Percentiles rank a stretch among this genome's conserved stretches.
These are phyloP conservation scores for Inga leiocalycina DNA, from an alignment of 306 rosid genomes.

Conservation along the genomic window DNA sequence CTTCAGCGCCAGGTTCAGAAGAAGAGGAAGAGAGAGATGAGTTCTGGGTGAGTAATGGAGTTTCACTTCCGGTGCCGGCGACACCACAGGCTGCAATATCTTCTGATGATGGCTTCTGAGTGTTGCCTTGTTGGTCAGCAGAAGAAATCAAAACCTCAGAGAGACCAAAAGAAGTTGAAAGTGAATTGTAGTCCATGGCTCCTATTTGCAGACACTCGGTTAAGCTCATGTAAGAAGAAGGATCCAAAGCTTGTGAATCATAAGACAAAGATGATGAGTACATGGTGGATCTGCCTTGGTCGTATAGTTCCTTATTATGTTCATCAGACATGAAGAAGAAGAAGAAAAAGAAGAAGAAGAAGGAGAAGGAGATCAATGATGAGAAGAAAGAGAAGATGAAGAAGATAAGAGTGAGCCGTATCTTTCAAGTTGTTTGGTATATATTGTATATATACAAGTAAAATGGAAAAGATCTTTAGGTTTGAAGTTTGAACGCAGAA, in stretches of 20 bases:
- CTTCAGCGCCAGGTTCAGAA: conserved; percentile 72
- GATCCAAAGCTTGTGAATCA: conserved; percentile 50
- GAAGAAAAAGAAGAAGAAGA: neutral
- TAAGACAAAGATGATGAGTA: conserved; percentile 41
- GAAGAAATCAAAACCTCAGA: conserved; percentile 50
- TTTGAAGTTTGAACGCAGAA: conserved; percentile 50
- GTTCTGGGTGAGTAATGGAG: conserved; percentile 53
- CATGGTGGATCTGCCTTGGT: conserved; percentile 48
- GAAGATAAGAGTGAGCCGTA: conserved; percentile 31
- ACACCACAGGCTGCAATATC: conserved; percentile 26
- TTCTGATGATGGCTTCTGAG: conserved; percentile 32
- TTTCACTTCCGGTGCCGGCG: conserved; percentile 32
- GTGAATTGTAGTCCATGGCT: conserved; percentile 61
- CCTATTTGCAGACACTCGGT: conserved; percentile 60
- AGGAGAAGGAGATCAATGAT: neutral
- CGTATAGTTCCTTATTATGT: conserved; percentile 47
- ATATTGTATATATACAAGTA: conserved; percentile 25
- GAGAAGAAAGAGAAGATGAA: neutral
- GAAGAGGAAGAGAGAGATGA: conserved; percentile 76
- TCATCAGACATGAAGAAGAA: conserved; percentile 67
- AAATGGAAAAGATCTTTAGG: conserved; percentile 48
- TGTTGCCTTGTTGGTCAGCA: conserved; percentile 33
- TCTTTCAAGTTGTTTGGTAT: conserved; percentile 34
- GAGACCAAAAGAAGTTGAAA: conserved; percentile 60
- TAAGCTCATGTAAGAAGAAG: conserved; percentile 53